Percentiles rank a stretch among this genome's conserved stretches.
Evolutionary conservation across 2,329 filamentous ascomycete species (phyloP).

Genomic region (Mollisia scopiformis): DNA sequence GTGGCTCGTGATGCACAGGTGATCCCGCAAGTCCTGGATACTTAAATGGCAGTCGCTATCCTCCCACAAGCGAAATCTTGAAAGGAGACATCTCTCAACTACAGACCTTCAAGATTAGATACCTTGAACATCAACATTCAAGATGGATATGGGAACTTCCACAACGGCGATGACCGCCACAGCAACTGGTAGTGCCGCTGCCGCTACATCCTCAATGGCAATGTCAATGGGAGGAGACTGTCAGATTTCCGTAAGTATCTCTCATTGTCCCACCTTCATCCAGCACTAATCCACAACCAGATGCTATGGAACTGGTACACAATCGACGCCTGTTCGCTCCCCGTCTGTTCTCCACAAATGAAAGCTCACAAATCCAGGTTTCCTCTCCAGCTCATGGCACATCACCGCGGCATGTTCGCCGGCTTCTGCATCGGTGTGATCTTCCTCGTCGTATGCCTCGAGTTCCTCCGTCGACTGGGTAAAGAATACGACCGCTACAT

Average conservation of each 20-base stretch:
- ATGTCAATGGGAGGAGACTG: slow-evolving; percentile 22
- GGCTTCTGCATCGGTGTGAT: slow-evolving; percentile 80
- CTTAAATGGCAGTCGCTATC: background rate
- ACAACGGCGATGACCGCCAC: slow-evolving; percentile 17
- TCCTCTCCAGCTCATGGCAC: slow-evolving; percentile 71
- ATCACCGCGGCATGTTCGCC: slow-evolving; percentile 74
- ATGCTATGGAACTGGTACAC: slow-evolving; percentile 85
- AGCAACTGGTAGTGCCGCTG: background rate
- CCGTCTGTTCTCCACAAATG: background rate
- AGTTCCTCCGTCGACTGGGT: slow-evolving; percentile 69
- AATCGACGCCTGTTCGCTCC: slow-evolving; percentile 58
- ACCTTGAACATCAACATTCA: background rate
- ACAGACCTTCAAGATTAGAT: background rate
- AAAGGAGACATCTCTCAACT: background rate
- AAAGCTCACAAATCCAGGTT: slow-evolving; percentile 41
- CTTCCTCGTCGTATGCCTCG: slow-evolving; percentile 72
- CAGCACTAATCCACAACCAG: slow-evolving; percentile 41
- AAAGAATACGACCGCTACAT: slow-evolving; percentile 76
- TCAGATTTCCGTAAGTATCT: slow-evolving; percentile 19
- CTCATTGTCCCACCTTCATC: background rate
- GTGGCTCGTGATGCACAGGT: background rate
- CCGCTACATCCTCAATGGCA: slow-evolving; percentile 14
- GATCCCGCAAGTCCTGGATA: background rate
- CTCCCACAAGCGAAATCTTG: background rate
- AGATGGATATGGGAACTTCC: slow-evolving; percentile 28